A percentile compares a stretch with the other conserved stretches of the same genome.
Conservation (phyloP, 139 green algal species). For the Astrephomene gubernaculifera region DNA sequence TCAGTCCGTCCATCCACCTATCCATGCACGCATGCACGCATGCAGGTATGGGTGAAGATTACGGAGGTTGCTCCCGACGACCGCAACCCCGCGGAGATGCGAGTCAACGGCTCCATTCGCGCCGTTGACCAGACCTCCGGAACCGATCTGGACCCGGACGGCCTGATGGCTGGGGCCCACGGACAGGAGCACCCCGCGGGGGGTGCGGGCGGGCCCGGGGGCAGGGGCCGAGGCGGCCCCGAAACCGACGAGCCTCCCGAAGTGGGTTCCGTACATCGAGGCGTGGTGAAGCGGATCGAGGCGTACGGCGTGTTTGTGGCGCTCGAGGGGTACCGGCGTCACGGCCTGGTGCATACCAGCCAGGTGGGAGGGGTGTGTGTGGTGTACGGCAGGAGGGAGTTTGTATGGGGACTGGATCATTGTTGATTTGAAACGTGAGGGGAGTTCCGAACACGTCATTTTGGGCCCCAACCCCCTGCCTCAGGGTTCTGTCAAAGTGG, state of each 20-base stretch:
- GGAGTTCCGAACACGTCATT: no score
- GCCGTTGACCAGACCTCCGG: conserved; percentile 64
- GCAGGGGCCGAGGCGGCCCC: conserved; percentile 3
- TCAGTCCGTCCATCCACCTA: not conserved
- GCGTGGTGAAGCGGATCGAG: conserved; percentile 70
- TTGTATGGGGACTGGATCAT: no score
- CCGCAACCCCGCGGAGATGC: conserved; percentile 12
- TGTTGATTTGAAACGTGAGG: no score
- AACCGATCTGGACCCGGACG: conserved; percentile 62
- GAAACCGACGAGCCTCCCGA: conserved; percentile 63
- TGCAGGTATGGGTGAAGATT: conserved; percentile 65
- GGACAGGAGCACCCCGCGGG: not conserved
- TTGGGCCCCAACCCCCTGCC: no score
- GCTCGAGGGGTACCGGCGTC: conserved; percentile 69
- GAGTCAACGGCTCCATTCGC: conserved; percentile 56
- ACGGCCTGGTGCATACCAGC: conserved; percentile 74
- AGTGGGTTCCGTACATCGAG: conserved; percentile 63
- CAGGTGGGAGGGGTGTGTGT: no score
- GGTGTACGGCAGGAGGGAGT: no score
- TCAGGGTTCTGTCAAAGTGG: no score
- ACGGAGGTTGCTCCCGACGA: conserved; percentile 43
- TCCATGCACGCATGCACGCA: not conserved
- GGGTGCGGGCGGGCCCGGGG: not conserved
- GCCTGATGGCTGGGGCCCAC: conserved; percentile 25
- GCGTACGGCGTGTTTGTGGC: conserved; percentile 83